Evolutionary conservation across 2,329 filamentous ascomycete species (phyloP).

Genomic region (Alternaria gansuensis): DNA sequence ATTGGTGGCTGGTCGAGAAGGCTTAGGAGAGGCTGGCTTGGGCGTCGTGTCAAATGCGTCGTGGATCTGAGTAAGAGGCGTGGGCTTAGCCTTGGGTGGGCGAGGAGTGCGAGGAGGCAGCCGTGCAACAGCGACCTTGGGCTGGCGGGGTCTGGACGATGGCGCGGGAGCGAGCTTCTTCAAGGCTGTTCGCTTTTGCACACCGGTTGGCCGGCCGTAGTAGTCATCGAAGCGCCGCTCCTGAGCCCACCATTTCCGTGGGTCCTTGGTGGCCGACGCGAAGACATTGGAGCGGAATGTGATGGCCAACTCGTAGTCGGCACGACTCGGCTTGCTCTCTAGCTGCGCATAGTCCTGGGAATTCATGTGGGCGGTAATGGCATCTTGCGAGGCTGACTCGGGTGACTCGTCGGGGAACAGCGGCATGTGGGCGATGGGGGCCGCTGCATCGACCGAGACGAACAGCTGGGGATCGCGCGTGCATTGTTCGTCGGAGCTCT

Average conservation of each 20-base stretch:
- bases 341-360: conserved; percentile 42
- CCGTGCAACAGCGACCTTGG: conserved; percentile 48
- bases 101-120: conserved; percentile 47
- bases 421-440: conserved; percentile 45
- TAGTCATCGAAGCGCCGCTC: conserved; percentile 63
- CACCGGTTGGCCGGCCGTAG: conserved; percentile 55
- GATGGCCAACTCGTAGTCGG: conserved; percentile 51
- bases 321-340: conserved; percentile 45
- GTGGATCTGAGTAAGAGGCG: conserved; percentile 41
- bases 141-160: conserved; percentile 42
- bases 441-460: conserved; percentile 38
- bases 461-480: conserved; percentile 51
- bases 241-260: conserved; percentile 47
- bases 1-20: conserved; percentile 63
- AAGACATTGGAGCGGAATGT: conserved; percentile 48
- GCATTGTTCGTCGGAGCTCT: conserved; percentile 39
- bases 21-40: conserved; percentile 47
- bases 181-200: conserved; percentile 49
- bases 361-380: conserved; percentile 50
- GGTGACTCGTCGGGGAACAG: conserved; percentile 48
- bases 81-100: conserved; percentile 50
- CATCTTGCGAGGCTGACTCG: conserved; percentile 34
- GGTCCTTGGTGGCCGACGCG: conserved; percentile 53
- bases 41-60: conserved; percentile 51
- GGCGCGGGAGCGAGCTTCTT: conserved; percentile 53